These are phyloP conservation scores for Mycena polygramma DNA, from an alignment of 768 basidiomycete genomes.

Conservation along the genomic window DNA sequence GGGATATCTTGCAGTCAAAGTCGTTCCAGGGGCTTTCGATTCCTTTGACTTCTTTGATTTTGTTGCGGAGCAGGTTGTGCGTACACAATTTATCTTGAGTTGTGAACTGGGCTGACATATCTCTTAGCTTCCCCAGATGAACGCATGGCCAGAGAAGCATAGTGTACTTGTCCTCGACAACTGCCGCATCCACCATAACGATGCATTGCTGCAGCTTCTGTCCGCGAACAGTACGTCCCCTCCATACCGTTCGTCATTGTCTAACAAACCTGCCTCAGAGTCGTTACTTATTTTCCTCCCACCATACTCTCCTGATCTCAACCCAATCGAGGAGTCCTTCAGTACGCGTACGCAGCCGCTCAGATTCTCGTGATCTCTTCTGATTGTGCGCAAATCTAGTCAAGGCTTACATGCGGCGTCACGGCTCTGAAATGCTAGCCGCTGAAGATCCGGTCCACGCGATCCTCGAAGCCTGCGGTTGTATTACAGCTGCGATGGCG, in stretches of 20 bases:
- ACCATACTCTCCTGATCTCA: conserved; percentile 16
- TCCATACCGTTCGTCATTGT: background rate
- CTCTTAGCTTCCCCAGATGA: conserved; percentile 38
- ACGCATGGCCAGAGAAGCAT: conserved; percentile 35
- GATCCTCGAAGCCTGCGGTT: conserved; percentile 8
- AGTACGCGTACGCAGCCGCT: conserved; percentile 7
- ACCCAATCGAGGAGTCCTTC: conserved; percentile 17
- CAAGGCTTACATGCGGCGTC: conserved; percentile 10
- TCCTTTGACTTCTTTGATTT: conserved; percentile 14
- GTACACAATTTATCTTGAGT: background rate
- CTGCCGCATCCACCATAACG: conserved; percentile 44
- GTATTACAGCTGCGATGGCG: conserved; percentile 14
- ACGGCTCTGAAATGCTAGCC: background rate
- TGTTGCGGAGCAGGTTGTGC: conserved; percentile 10
- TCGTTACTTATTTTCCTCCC: conserved; percentile 3
- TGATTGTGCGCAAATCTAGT: background rate
- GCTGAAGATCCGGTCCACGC: conserved; percentile 2
- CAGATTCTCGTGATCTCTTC: too few species aligned
- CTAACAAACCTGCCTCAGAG: background rate
- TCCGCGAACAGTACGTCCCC: background rate
- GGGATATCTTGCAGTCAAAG: conserved; percentile 12
- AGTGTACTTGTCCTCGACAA: conserved; percentile 46
- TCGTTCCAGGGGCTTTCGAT: conserved; percentile 3
- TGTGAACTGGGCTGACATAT: too few species aligned
- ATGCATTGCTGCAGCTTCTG: conserved; percentile 24